Conservation (phyloP, 208 protist genomes). For the Novymonas esmeraldas region DNA sequence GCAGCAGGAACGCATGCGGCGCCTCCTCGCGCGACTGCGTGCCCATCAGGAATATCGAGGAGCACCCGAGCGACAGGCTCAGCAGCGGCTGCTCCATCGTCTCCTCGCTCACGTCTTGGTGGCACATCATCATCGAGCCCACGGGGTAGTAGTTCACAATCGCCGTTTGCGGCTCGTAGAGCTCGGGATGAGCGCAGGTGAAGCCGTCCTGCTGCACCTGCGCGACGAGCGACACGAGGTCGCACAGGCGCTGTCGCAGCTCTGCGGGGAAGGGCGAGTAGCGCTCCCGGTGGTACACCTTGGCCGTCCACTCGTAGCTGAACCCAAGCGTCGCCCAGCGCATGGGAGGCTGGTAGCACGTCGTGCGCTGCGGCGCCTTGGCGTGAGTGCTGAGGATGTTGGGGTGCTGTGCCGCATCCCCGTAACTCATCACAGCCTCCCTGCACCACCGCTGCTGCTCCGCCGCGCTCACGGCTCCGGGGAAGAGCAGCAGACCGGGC, state of each 20-base stretch:
- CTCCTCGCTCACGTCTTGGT: constrained; percentile 90
- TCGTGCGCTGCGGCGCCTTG: constrained; percentile 51
- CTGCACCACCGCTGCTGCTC: constrained; percentile 67
- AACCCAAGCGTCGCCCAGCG: constrained; percentile 90
- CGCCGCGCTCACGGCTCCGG: constrained; percentile 39
- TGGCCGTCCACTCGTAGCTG: constrained; percentile 88
- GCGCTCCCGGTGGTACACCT: constrained; percentile 60
- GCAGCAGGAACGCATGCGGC: constrained; percentile 77
- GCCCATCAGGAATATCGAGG: constrained; percentile 86
- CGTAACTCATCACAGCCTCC: constrained; percentile 63
- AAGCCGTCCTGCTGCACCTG: constrained; percentile 45
- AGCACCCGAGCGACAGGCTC: constrained; percentile 81
- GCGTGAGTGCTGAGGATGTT: constrained; percentile 88
- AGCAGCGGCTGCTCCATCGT: constrained; percentile 74
- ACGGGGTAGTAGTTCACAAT: constrained; percentile 93
- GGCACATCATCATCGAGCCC: constrained; percentile 88
- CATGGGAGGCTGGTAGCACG: constrained; percentile 82
- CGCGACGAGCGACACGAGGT: constrained; percentile 41
- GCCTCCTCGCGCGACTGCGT: constrained; percentile 64
- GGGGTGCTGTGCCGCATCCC: constrained; percentile 58
- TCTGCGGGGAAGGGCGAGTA: constrained; percentile 62
- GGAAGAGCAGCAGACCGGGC: constrained; percentile 75
- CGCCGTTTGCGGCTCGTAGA: constrained; percentile 85
- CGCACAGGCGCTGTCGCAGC: constrained; percentile 50
- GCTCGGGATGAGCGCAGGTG: constrained; percentile 18